Conservation (phyloP, 2,329 filamentous ascomycete genomes). For the Fusarium gaditjirri region DNA sequence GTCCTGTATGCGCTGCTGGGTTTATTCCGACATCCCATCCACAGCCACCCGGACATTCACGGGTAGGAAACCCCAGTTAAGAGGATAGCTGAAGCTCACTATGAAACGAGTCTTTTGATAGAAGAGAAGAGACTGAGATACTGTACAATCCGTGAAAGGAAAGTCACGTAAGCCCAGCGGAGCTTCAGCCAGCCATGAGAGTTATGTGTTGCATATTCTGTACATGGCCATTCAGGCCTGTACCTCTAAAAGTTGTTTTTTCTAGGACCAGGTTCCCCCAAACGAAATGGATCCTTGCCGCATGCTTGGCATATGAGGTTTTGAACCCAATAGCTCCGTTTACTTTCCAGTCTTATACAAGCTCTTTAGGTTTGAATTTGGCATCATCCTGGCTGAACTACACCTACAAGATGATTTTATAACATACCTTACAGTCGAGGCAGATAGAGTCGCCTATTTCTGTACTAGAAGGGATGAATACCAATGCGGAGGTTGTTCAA, state of each 20-base stretch:
- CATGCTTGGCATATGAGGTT: slow-evolving; percentile 26
- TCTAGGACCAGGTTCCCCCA: slow-evolving; percentile 4
- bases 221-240: slow-evolving; percentile 9
- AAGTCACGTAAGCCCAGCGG: slow-evolving; percentile 1
- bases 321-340: slow-evolving; percentile 21
- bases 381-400: not conserved
- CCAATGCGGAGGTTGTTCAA: slow-evolving; percentile 3
- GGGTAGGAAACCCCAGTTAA: slow-evolving; percentile 1
- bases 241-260: slow-evolving; percentile 1
- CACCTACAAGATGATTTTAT: not conserved
- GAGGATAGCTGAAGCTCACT: not conserved
- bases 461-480: not conserved
- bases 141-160: not conserved
- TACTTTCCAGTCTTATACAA: slow-evolving; percentile 30
- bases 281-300: slow-evolving; percentile 21
- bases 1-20: not conserved
- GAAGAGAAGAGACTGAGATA: slow-evolving; percentile 1
- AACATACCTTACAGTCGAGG: not conserved
- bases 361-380: not conserved
- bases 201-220: slow-evolving; percentile 11
- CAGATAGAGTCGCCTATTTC: not conserved
- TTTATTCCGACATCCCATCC: not conserved
- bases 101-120: not conserved
- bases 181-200: slow-evolving; percentile 21
- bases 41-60: slow-evolving; percentile 17